These are phyloP conservation scores for Sanghuangporus sanghuang DNA, from an alignment of 1,284 basidiomycete genomes.

Conservation along the genomic window DNA sequence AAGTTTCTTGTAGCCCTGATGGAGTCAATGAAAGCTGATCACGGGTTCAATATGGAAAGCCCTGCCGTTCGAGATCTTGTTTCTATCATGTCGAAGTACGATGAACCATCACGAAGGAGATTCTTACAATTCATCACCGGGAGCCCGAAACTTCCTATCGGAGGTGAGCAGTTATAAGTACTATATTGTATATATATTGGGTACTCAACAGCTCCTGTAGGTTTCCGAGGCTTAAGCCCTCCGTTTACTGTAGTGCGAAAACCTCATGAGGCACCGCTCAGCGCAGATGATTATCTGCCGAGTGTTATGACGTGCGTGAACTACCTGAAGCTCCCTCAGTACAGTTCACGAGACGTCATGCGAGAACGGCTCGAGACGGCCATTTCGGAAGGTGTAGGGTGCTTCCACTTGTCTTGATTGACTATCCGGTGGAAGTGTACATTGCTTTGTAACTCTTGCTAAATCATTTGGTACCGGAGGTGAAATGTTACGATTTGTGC, in stretches of 20 bases:
- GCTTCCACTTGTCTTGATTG: slow-evolving; percentile 87
- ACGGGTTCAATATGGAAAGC: slow-evolving; percentile 95
- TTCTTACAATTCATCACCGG: slow-evolving; percentile 98
- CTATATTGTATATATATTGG: neutral
- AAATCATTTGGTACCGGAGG: neutral
- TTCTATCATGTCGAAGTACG: slow-evolving; percentile 83
- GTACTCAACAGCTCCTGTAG: slow-evolving; percentile 33
- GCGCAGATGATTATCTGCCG: slow-evolving; percentile 92
- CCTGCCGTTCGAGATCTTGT: slow-evolving; percentile 84
- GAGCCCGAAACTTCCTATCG: slow-evolving; percentile 90
- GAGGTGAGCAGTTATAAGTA: slow-evolving; percentile 48
- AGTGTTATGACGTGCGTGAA: slow-evolving; percentile 99
- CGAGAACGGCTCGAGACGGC: slow-evolving; percentile 75
- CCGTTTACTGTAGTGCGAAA: slow-evolving; percentile 96
- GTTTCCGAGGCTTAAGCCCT: slow-evolving; percentile 93
- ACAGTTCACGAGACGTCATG: slow-evolving; percentile 80
- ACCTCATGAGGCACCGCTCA: slow-evolving; percentile 85
- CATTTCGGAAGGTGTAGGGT: slow-evolving; percentile 87
- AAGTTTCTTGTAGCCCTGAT: slow-evolving; percentile 61
- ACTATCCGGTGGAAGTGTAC: neutral
- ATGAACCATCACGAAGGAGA: slow-evolving; percentile 68
- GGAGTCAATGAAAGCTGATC: slow-evolving; percentile 93
- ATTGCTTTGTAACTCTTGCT: neutral
- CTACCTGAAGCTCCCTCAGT: slow-evolving; percentile 92
- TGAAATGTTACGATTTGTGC: neutral